Conservation (phyloP, 2,329 filamentous ascomycete genomes). For the Fusarium sarcochroum region DNA sequence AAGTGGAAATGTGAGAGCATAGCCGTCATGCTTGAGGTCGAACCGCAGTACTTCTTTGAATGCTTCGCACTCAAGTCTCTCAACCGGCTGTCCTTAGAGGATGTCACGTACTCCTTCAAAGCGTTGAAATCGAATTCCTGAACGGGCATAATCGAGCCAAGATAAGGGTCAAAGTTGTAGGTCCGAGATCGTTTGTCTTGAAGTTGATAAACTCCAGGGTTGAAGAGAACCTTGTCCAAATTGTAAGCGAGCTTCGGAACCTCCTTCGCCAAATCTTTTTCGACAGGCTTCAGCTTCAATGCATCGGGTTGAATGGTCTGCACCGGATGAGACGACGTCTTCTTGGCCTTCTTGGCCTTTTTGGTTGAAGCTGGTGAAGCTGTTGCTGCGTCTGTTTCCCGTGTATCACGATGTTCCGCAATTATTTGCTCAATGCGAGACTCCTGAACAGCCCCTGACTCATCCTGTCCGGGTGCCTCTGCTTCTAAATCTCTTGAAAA, state of each 20-base stretch:
- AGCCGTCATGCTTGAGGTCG: constrained; percentile 95
- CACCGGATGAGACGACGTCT: constrained; percentile 41
- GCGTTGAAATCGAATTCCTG: constrained; percentile 92
- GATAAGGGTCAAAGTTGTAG: constrained; percentile 97
- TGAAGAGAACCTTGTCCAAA: constrained; percentile 93
- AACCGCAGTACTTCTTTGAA: constrained; percentile 88
- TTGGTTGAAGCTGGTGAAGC: not conserved
- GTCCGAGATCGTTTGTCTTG: constrained; percentile 90
- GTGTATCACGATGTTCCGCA: too few relatives aligned
- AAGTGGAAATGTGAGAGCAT: constrained; percentile 93
- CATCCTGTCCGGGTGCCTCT: not conserved
- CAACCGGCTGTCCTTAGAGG: constrained; percentile 84
- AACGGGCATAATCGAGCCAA: constrained; percentile 93
- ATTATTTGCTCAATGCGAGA: too few relatives aligned
- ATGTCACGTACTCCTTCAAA: constrained; percentile 89
- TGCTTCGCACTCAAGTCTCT: constrained; percentile 76
- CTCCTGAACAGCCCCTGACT: not conserved
- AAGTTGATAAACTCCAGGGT: constrained; percentile 90
- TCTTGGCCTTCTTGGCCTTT: constrained; percentile 2
- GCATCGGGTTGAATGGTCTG: constrained; percentile 47
- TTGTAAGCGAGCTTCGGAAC: constrained; percentile 79
- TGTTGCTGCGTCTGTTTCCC: not conserved
- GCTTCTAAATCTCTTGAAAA: not conserved
- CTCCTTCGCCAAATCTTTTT: constrained; percentile 50
- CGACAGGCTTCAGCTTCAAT: constrained; percentile 51